A percentile compares a stretch with the other conserved stretches of the same genome.
These are phyloP conservation scores for Trametes sp. DNA, from an alignment of 1,284 basidiomycete species.

Conservation along the genomic window DNA sequence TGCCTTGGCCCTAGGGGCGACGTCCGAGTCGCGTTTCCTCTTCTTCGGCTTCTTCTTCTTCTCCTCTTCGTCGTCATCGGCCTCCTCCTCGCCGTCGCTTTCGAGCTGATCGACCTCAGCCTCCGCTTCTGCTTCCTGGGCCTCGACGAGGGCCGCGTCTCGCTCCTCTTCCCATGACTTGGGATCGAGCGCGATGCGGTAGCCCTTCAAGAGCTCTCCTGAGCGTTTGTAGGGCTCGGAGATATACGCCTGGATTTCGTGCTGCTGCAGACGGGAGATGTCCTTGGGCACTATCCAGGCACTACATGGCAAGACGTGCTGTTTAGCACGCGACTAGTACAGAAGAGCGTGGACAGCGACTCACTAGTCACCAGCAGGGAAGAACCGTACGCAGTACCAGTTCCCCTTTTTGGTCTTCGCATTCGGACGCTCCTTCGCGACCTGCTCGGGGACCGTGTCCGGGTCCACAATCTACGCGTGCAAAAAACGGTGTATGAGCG, in stretches of 20 bases:
- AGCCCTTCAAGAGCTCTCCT: slow-evolving; percentile 81
- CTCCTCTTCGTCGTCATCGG: slow-evolving; percentile 62
- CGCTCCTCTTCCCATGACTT: slow-evolving; percentile 74
- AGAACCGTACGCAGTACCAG: slow-evolving; percentile 87
- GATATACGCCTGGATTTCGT: slow-evolving; percentile 89
- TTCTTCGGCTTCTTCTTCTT: slow-evolving; percentile 50
- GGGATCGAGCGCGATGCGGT: slow-evolving; percentile 86
- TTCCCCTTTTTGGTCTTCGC: slow-evolving; percentile 66
- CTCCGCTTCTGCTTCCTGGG: slow-evolving; percentile 64
- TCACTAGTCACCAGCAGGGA: slow-evolving; percentile 91
- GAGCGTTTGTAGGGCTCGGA: slow-evolving; percentile 77
- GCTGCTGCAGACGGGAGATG: slow-evolving; percentile 77
- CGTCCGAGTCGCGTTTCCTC: slow-evolving; percentile 59
- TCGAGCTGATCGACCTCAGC: slow-evolving; percentile 76
- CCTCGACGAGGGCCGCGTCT: slow-evolving; percentile 52
- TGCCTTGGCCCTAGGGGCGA: slow-evolving; percentile 47
- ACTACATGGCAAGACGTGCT: slow-evolving; percentile 50
- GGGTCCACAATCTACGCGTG: slow-evolving; percentile 76
- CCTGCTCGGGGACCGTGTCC: slow-evolving; percentile 62
- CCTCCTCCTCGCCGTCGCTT: slow-evolving; percentile 63
- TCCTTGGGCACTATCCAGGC: slow-evolving; percentile 89
- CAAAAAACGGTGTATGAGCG: slow-evolving; percentile 16
- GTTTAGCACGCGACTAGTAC: slow-evolving; percentile 23
- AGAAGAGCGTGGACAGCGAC: slow-evolving; percentile 45
- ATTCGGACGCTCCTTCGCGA: slow-evolving; percentile 73